Evolutionary conservation across 441 rosid species (phyloP).

Genomic region (Macaranga tanarius): DNA sequence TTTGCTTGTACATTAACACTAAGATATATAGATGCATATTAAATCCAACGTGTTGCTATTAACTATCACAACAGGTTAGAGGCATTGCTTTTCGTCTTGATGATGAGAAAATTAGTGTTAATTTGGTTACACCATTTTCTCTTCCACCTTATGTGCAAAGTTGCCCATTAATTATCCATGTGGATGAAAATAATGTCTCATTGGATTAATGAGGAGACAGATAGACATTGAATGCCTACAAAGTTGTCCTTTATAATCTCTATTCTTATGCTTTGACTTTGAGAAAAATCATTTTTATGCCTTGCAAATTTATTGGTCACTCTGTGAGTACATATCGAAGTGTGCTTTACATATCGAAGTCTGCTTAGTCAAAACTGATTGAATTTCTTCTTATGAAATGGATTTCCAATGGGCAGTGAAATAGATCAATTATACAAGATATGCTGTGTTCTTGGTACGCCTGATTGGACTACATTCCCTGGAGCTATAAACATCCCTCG

Average conservation of each 20-base stretch:
- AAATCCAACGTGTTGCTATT: background rate
- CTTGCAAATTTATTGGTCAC: too few relatives aligned
- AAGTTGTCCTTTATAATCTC: too few relatives aligned
- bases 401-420: constrained; percentile 55
- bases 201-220: background rate
- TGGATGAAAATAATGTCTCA: background rate
- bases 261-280: too few relatives aligned
- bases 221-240: too few relatives aligned
- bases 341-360: too few relatives aligned
- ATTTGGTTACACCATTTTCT: background rate
- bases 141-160: background rate
- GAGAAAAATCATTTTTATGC: too few relatives aligned
- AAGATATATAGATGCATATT: background rate
- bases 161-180: background rate
- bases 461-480: constrained; percentile 73
- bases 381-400: constrained; percentile 16
- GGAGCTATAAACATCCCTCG: constrained; percentile 66
- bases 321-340: too few relatives aligned
- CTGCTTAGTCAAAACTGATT: too few relatives aligned
- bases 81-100: background rate
- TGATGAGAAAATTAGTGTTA: background rate
- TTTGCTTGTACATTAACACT: background rate
- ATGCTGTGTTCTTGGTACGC: constrained; percentile 82
- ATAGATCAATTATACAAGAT: constrained; percentile 91
- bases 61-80: background rate